Base-by-base conservation (phyloP, 176 grass and related monocot species). In the Aegilops speltoides region DNA sequence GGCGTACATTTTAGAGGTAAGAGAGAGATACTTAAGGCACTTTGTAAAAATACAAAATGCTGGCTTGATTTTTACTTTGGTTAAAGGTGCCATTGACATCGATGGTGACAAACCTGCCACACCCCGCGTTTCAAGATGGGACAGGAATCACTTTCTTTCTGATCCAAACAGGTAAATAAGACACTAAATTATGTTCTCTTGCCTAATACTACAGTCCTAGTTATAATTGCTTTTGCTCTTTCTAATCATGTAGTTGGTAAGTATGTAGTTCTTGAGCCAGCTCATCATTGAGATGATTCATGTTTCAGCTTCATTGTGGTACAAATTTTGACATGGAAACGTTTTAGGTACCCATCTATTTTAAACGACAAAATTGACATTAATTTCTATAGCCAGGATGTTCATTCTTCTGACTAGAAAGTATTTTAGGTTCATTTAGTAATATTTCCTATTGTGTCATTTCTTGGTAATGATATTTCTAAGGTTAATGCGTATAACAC, bases 1-100 rank as follows among this genome's bases (percentile, higher is more conserved):
- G 95, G 92, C 34, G 86, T 97, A 86, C 95, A 97, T 92, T 97
- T 97, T 84, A 94, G 90, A 89, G 95, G 89, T 79, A 83, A 85
- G 26, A 71, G 74, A 52, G 86, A 46, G 29, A 82, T 56, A 40
- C 79, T 56, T 81, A 83, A 80, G 26, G 20, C 86, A 82, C 78
- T 89, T 85, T 17, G 23, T 89, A 85, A 11, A 73, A 61, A 88
- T 79, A 48, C 63, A 76, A 62, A 73, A 90, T 38, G 34, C 73
- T 87, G 64, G 88, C 32, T 46, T 22, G 2, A 72, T 76, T 72
- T 86, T 73, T 76, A 84, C 57, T 66, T 77, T 78, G 64, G 26
- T 67, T 85, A 60, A 89, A 97, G 95, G 95, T 89, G 82, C 90
- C 61, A 80, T 90, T 87, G 95, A 94, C 45, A 76, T 88, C 29